Percentiles rank a stretch among this genome's conserved stretches.
Conservation (phyloP, 768 basidiomycete genomes). For the Mycena capillaripes region DNA sequence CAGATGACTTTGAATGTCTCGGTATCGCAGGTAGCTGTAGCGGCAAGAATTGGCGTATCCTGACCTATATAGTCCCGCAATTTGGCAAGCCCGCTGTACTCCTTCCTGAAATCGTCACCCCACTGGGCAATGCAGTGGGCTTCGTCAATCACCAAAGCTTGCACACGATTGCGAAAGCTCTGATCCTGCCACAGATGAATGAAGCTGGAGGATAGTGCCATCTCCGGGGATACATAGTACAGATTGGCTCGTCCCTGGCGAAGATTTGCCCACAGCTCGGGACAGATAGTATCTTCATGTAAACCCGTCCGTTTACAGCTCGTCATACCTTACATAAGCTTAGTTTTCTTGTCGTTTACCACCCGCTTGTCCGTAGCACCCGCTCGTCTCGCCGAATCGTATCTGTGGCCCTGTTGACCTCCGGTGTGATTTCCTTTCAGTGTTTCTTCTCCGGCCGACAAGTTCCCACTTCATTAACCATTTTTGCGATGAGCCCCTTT, state of each 20-base stretch:
- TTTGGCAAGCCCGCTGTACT: slow-evolving; percentile 9
- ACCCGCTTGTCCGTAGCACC: too few species aligned
- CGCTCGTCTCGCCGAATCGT: too few species aligned
- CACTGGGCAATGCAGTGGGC: background rate
- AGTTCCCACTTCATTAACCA: background rate
- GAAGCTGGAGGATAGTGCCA: slow-evolving; percentile 11
- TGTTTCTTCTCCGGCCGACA: slow-evolving; percentile 29
- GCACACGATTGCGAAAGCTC: background rate
- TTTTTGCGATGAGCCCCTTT: background rate
- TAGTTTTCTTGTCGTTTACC: too few species aligned
- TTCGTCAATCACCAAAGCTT: background rate
- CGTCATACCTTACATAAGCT: too few species aligned
- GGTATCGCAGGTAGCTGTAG: slow-evolving; percentile 9
- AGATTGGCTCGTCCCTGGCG: slow-evolving; percentile 7
- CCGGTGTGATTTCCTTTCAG: too few species aligned
- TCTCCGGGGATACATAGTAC: slow-evolving; percentile 7
- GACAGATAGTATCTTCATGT: slow-evolving; percentile 29
- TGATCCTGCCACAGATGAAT: slow-evolving; percentile 13
- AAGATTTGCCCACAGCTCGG: background rate
- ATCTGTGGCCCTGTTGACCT: too few species aligned
- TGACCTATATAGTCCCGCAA: slow-evolving; percentile 12
- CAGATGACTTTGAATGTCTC: slow-evolving; percentile 14
- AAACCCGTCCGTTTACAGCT: too few species aligned
- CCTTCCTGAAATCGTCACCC: slow-evolving; percentile 4
- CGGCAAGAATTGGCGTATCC: slow-evolving; percentile 2